phyloP scores from a whole-genome alignment of 768 basidiomycete species.

The Suillus brevipes region DNA sequence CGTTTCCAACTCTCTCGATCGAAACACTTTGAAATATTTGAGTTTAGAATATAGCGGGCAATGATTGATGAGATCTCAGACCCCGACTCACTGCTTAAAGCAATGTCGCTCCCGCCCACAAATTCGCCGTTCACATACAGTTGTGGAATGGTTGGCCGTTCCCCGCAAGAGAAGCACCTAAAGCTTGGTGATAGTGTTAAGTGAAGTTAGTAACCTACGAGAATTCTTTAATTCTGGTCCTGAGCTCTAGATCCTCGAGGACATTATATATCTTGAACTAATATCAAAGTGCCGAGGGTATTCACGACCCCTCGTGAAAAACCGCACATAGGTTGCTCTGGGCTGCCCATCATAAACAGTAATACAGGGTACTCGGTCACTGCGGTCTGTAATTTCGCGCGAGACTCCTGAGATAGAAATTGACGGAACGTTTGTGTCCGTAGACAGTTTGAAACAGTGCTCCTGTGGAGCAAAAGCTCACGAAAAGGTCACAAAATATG shows the following conservation, averaged over 20 bases:
- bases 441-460: slow-evolving; percentile 23
- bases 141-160: slow-evolving; percentile 98
- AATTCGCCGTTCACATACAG: slow-evolving; percentile 95
- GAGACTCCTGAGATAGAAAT: slow-evolving; percentile 61
- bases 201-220: slow-evolving; percentile 63
- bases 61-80: no score
- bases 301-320: slow-evolving; percentile 95
- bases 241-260: slow-evolving; percentile 78
- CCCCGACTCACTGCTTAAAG: slow-evolving; percentile 74
- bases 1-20: slow-evolving; percentile 1
- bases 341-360: slow-evolving; percentile 98
- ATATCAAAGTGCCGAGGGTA: slow-evolving; percentile 83
- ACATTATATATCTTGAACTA: slow-evolving; percentile 88
- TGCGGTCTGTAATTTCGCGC: slow-evolving; percentile 68
- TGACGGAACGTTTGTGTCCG: slow-evolving; percentile 32
- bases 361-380: slow-evolving; percentile 79
- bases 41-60: not conserved
- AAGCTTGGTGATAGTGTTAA: not conserved
- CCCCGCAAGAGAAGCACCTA: slow-evolving; percentile 44
- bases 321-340: slow-evolving; percentile 83
- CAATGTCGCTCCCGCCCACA: slow-evolving; percentile 94
- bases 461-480: slow-evolving; percentile 36
- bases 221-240: slow-evolving; percentile 91
- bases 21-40: slow-evolving; percentile 7
- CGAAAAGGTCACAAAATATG: slow-evolving; percentile 2